phyloP scores from a whole-genome alignment of 1,284 basidiomycete species.

The Pseudozyma flocculosa region DNA sequence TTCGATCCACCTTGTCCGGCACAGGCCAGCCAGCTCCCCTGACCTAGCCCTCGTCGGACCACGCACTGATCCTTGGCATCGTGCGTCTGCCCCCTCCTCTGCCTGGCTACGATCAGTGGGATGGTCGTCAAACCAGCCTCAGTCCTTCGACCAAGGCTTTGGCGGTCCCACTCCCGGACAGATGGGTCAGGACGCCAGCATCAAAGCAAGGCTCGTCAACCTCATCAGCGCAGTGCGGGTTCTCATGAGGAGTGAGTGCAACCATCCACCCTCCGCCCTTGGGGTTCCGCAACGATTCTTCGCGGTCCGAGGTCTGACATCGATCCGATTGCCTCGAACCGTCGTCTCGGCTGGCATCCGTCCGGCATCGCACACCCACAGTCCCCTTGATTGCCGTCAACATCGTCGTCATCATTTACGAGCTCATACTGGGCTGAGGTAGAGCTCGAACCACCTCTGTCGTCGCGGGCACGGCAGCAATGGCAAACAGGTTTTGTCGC shows the following conservation, averaged over 20 bases:
- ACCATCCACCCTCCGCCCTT: not conserved
- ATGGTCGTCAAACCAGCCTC: conserved; percentile 66
- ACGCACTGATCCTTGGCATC: no score
- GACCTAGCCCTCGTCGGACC: no score
- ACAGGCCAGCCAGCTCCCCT: no score
- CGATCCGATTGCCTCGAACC: no score
- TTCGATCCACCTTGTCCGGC: not conserved
- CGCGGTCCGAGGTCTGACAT: no score
- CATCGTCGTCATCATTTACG: conserved; percentile 46
- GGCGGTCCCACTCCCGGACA: conserved; percentile 13
- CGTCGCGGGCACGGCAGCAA: conserved; percentile 1
- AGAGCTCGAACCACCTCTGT: no score
- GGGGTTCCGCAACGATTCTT: not conserved
- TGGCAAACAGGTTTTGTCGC: no score
- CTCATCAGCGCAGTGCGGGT: conserved; percentile 91
- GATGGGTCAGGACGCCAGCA: conserved; percentile 58
- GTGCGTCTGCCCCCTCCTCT: no score
- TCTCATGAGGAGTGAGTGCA: conserved; percentile 81
- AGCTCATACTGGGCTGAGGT: conserved; percentile 30
- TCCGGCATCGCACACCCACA: no score
- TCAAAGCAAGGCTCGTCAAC: conserved; percentile 85
- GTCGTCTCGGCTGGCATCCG: no score
- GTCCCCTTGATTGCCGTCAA: conserved; percentile 48
- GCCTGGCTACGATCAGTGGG: conserved; percentile 84
- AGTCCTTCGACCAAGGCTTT: conserved; percentile 30